phyloP scores from a whole-genome alignment of 2,329 filamentous ascomycete genomes.

The Colletotrichum musicola region DNA sequence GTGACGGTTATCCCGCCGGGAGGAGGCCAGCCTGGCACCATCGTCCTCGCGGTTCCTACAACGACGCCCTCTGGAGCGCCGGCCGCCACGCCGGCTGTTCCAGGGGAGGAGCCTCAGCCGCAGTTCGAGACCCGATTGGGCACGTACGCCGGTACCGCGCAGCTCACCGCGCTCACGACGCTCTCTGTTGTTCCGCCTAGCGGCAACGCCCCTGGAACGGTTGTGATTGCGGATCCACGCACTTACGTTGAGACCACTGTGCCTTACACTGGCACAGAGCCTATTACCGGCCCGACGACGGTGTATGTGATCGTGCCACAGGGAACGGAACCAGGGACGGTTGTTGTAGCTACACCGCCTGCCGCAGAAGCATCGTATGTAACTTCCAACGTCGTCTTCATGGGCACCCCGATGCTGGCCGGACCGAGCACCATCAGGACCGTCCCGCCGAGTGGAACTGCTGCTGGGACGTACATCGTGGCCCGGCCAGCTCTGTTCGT shows the following conservation, averaged over 20 bases:
- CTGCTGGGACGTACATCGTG: slow-evolving; percentile 33
- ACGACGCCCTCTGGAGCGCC: neutral
- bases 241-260: slow-evolving; percentile 4
- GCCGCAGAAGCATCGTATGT: neutral
- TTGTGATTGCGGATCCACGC: slow-evolving; percentile 6
- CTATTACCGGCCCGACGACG: neutral
- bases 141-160: neutral
- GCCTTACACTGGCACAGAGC: neutral
- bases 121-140: neutral
- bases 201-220: neutral
- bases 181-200: neutral
- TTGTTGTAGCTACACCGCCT: slow-evolving; percentile 19
- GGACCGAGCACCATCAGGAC: slow-evolving; percentile 13
- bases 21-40: slow-evolving; percentile 16
- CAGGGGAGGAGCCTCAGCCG: too few relatives aligned
- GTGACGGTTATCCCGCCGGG: slow-evolving; percentile 15
- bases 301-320: slow-evolving; percentile 15
- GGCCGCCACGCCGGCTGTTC: neutral
- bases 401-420: slow-evolving; percentile 1
- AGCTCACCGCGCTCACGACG: neutral
- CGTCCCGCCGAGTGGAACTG: slow-evolving; percentile 14
- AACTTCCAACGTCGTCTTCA: slow-evolving; percentile 13
- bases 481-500: slow-evolving; percentile 25
- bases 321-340: slow-evolving; percentile 16
- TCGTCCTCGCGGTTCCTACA: slow-evolving; percentile 23